Percentiles rank a stretch among this genome's conserved stretches.
phyloP scores from a whole-genome alignment of 148 eudicot species.

The Vaccinium corymbosum region DNA sequence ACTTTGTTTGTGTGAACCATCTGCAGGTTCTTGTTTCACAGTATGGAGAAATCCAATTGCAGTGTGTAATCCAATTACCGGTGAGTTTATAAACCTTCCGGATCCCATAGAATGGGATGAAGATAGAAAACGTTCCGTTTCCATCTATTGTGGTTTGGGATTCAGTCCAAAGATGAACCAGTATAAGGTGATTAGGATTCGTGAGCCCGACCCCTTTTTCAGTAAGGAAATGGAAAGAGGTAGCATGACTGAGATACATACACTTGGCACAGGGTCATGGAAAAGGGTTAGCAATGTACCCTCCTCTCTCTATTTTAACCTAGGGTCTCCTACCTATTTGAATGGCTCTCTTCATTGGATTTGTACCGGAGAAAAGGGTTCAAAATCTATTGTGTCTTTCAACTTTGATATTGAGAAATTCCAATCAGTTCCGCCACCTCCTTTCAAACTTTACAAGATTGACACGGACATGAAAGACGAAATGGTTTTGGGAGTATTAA shows the following conservation, averaged over 20 bases:
- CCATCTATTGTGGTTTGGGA: constrained; percentile 10
- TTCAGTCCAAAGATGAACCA: background rate
- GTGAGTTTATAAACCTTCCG: constrained; percentile 18
- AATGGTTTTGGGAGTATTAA: constrained; percentile 14
- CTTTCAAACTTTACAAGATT: background rate
- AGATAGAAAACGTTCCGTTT: background rate
- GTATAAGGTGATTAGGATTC: constrained; percentile 8
- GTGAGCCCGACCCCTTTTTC: background rate
- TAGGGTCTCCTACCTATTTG: background rate
- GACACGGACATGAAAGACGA: background rate
- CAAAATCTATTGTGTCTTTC: constrained; percentile 13
- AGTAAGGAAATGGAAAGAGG: background rate
- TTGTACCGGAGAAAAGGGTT: background rate
- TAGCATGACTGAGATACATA: background rate
- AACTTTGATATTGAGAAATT: constrained; percentile 22
- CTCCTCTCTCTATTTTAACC: background rate
- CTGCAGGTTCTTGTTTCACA: background rate
- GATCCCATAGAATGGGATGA: background rate
- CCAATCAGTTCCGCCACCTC: constrained; percentile 12
- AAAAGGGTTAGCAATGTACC: background rate
- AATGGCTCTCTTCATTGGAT: constrained; percentile 16
- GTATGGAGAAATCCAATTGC: background rate
- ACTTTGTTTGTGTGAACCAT: background rate
- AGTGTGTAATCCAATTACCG: constrained; percentile 25
- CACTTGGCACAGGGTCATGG: no score